Base-by-base conservation (phyloP, 1,284 basidiomycete genomes). In the Sphagnurus paluster region DNA sequence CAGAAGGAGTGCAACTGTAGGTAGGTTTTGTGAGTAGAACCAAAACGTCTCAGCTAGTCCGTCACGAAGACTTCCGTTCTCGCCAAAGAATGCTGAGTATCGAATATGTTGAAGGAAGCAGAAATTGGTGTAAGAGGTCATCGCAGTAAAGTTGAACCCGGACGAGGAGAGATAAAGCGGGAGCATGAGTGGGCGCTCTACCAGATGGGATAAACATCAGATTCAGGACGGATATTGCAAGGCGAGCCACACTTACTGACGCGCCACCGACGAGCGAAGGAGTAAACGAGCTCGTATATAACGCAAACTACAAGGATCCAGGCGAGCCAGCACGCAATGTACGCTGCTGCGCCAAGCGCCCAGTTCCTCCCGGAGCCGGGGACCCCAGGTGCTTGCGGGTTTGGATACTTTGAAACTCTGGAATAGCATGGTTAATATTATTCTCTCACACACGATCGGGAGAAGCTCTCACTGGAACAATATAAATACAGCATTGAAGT, bases 81-180 rank as follows among this genome's bases (percentile, higher is more conserved):
- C 75, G 40, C 73, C 72, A 19, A 64, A 78, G 53, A 74, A 82
- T n/a, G 88, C 84, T 8, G 82, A 79, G 49, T 72, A 71, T 34
- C 90, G 84, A 55, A 92, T 72, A 63, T 91, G 79, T 48, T 83
- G 78, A 55, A 94, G 71, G 70, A 93, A 93, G 65, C 82, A 87
- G 63, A 91, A 93, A 66, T 85, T 82, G 46, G 78, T 77, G 68
- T 85, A 93, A 7, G 88, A 92, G 2, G 80, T 76, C 69, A 93
- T 79, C 29, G 79, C 79, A 21, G 80, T 84, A 47, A 85, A 72
- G 59, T 80, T 84, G 68, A 82, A 85, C 4, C 80, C 88, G 5
- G 89, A 74, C 1, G 89, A 75, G 1, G 90, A 93, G 42, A 90
- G 72, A 65, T 93, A 93, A 50, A 94, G 80, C 5, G 89, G 87